These are phyloP conservation scores for Ogataea methylovora DNA, from an alignment of 805 yeast species.

Conservation along the genomic window DNA sequence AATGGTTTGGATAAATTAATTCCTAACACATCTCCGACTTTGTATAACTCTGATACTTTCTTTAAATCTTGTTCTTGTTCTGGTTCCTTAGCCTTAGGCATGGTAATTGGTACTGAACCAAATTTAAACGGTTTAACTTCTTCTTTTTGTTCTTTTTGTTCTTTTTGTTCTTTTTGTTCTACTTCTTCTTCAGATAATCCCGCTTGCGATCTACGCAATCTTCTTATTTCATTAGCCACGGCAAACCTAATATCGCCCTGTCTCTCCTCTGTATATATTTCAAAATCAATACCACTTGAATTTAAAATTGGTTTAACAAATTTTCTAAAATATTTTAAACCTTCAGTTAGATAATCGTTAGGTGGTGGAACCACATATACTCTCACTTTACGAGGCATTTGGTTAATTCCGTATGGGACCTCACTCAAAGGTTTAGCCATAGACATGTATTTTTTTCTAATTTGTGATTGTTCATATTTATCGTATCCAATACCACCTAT, in stretches of 20 bases:
- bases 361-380: constrained; percentile 97
- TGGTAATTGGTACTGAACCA: not conserved
- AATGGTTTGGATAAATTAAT: constrained; percentile 35
- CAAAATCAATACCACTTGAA: constrained; percentile 79
- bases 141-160: constrained; percentile 3
- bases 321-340: constrained; percentile 64
- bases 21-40: constrained; percentile 47
- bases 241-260: constrained; percentile 83
- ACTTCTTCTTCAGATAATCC: constrained; percentile 14
- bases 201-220: constrained; percentile 44
- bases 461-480: constrained; percentile 58
- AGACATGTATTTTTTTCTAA: constrained; percentile 58
- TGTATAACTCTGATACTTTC: constrained; percentile 29
- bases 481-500: constrained; percentile 81
- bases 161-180: constrained; percentile 6
- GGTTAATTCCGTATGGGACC: constrained; percentile 33
- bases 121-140: not conserved
- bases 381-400: constrained; percentile 65
- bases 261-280: constrained; percentile 63
- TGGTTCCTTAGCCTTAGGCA: constrained; percentile 5
- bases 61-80: constrained; percentile 18
- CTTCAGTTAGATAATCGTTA: constrained; percentile 73
- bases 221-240: constrained; percentile 79
- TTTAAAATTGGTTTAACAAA: constrained; percentile 82
- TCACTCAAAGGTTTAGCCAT: constrained; percentile 38